A percentile compares a stretch with the other conserved stretches of the same genome.
phyloP scores from a whole-genome alignment of 176 grass and related monocot genomes.

The Oryza meridionalis region DNA sequence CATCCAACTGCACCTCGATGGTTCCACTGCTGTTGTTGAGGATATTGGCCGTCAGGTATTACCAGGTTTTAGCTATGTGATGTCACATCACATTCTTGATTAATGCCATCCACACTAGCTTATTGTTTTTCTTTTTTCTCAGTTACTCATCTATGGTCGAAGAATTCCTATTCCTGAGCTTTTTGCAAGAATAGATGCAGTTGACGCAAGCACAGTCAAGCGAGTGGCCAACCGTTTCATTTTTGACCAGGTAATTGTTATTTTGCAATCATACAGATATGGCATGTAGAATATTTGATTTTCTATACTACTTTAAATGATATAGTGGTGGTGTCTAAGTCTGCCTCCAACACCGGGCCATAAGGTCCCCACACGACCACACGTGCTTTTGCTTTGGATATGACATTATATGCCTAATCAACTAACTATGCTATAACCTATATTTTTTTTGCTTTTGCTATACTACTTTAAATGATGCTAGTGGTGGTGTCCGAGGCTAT shows the following conservation, averaged over 20 bases:
- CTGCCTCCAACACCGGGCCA: no score
- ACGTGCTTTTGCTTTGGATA: no score
- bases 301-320: neutral
- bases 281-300: slow-evolving; percentile 6
- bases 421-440: no score
- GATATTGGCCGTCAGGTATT: slow-evolving; percentile 97
- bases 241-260: slow-evolving; percentile 84
- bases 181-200: slow-evolving; percentile 98
- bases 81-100: slow-evolving; percentile 17
- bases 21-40: slow-evolving; percentile 84
- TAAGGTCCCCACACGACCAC: no score
- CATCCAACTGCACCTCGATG: slow-evolving; percentile 94
- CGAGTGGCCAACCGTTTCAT: slow-evolving; percentile 98
- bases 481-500: no score
- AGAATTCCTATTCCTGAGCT: slow-evolving; percentile 86
- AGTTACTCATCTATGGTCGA: slow-evolving; percentile 91
- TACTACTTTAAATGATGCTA: no score
- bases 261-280: neutral
- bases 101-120: neutral
- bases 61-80: neutral
- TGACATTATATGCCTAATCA: no score
- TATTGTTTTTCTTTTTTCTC: slow-evolving; percentile 30
- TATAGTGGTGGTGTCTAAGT: no score
- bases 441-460: no score
- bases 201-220: slow-evolving; percentile 89